Conservation (phyloP, 2,329 filamentous ascomycete genomes). For the Magnaporthales sp. region DNA sequence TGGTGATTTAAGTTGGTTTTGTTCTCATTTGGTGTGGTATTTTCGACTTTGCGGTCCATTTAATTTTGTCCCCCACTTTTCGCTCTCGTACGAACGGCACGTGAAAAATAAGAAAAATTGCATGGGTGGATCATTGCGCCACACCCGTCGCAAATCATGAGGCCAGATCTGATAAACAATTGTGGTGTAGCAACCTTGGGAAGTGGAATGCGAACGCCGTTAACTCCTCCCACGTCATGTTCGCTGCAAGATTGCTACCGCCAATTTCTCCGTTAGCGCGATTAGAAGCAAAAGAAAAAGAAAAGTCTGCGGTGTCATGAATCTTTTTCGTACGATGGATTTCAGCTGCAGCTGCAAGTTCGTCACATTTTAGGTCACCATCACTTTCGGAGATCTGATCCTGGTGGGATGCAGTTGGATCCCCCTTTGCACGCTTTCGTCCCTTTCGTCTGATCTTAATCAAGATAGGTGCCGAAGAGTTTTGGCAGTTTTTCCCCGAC, state of each 20-base stretch:
- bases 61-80: no score
- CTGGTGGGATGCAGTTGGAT: not conserved
- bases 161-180: not conserved
- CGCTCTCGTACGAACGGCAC: not conserved
- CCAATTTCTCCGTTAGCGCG: not conserved
- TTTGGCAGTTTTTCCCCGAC: not conserved
- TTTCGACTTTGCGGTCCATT: no score
- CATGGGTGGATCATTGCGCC: not conserved
- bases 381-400: not conserved
- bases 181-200: not conserved
- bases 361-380: not conserved
- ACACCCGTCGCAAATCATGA: not conserved
- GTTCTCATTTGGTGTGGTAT: no score
- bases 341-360: not conserved
- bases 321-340: not conserved
- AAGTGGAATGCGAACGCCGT: not conserved
- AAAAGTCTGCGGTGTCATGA: not conserved
- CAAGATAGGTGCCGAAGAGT: not conserved
- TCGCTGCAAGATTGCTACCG: not conserved
- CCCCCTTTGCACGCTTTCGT: no score
- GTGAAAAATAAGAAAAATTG: not conserved
- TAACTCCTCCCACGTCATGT: not conserved
- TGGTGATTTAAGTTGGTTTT: no score
- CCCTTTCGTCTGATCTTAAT: not conserved
- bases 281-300: not conserved